Conservation (phyloP, 192 early-diverging fungal genomes). For the Chytriomyces confervae region DNA sequence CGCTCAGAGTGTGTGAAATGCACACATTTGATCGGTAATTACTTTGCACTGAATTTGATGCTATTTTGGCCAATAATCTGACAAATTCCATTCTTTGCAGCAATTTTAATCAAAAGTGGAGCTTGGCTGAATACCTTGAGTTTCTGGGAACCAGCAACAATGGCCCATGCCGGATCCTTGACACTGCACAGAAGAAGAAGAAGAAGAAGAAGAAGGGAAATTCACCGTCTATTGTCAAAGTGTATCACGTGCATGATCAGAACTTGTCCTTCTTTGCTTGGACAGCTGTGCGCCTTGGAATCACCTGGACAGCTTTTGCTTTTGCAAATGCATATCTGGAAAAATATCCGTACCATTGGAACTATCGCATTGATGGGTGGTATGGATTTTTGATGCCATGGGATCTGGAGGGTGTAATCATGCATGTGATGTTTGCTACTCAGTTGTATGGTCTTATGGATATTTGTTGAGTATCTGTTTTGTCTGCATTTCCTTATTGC, state of each 20-base stretch:
- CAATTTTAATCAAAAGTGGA: conserved; percentile 8
- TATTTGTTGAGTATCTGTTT: neutral
- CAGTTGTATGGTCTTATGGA: conserved; percentile 4
- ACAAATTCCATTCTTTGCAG: neutral
- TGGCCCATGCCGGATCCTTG: neutral
- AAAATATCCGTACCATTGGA: conserved; percentile 16
- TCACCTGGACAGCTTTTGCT: neutral
- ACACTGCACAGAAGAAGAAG: neutral
- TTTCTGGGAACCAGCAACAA: conserved; percentile 13
- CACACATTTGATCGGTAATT: neutral
- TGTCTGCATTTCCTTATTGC: too few relatives aligned
- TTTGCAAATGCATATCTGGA: conserved; percentile 8
- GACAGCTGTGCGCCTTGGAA: neutral
- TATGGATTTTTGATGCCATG: conserved; percentile 1
- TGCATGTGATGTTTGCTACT: neutral
- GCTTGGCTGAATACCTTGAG: neutral
- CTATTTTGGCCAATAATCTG: neutral
- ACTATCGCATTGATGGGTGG: neutral
- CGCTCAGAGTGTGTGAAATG: neutral
- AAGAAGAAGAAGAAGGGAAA: neutral
- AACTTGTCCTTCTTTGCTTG: neutral
- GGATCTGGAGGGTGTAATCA: conserved; percentile 1
- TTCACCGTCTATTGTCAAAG: neutral
- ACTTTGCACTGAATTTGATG: neutral
- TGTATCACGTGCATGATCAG: neutral